Evolutionary conservation across 163 green algal species (phyloP).

Genomic region (Chloroidium sp.): DNA sequence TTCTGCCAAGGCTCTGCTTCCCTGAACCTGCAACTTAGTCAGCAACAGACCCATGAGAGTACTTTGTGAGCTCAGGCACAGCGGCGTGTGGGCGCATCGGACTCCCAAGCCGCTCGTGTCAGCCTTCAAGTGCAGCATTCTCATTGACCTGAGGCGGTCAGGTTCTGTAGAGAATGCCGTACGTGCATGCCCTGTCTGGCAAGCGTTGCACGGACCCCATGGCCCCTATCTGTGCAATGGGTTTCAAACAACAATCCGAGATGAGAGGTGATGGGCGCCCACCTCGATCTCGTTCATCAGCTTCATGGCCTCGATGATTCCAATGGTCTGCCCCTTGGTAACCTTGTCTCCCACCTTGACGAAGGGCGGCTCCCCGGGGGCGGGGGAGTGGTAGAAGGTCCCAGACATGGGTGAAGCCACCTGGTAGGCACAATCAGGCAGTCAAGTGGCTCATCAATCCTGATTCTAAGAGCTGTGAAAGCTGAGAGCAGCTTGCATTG

Average conservation of each 20-base stretch:
- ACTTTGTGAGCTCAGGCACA: background rate
- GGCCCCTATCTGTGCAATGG: background rate
- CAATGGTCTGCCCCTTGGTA: conserved; percentile 85
- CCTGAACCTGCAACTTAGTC: background rate
- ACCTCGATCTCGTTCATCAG: conserved; percentile 94
- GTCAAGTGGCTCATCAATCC: background rate
- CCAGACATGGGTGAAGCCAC: conserved; percentile 55
- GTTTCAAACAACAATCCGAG: background rate
- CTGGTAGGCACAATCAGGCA: conserved; percentile 22
- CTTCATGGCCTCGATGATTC: conserved; percentile 94
- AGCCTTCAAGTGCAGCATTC: background rate
- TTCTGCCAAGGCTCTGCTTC: background rate
- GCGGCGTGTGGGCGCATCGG: background rate
- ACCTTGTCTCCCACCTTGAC: conserved; percentile 80
- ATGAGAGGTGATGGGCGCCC: background rate
- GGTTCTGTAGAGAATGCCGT: background rate
- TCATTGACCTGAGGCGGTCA: background rate
- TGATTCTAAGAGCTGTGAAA: background rate
- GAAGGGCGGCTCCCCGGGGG: conserved; percentile 77
- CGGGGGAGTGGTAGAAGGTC: conserved; percentile 67
- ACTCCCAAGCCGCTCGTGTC: background rate
- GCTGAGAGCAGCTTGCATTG: conserved; percentile 1
- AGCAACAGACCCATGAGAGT: background rate
- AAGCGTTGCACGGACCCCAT: background rate
- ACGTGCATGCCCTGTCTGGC: background rate